Base-by-base conservation (phyloP, 1,139 yeast genomes). In the Yamadazyma dushanensis region DNA sequence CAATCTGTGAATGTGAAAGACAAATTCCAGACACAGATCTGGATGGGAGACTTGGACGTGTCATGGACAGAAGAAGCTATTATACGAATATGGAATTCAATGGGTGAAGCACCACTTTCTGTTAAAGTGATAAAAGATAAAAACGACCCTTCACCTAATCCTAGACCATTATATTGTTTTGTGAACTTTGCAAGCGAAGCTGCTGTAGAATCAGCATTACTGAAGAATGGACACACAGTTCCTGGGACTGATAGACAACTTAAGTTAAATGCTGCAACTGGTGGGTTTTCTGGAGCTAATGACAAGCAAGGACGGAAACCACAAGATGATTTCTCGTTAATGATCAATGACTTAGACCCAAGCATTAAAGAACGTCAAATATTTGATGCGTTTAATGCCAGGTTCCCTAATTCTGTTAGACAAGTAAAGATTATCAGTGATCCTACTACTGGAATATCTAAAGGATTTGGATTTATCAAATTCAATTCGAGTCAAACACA, bases 11-110 rank as follows among this genome's bases (percentile, higher is more conserved):
- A 21, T 4, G 13, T 19, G 15, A 26, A 15, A 26, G 21, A 26
- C 9, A 23, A 17, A 19, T 31, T 14, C 10, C 28, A 16, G 24
- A 9, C 18, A 7, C 76, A 70, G 43, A 41, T 88, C 36, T 89
- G 96, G 96, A 90, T 90, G 97, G 97, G 97, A 8, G 97, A 89
- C 57, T 65, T 90, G 31, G 96, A 89, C 49, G 87, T 94, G 1
- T 71, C 78, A 61, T 85, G 94, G 80, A 89, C 84, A 45, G 97
- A 89, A 57, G 66, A 66, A 11, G 70, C 77, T 32, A 77, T 90
- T 34, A 69, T 72, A 27, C 70, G 76, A 37, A 68, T 88, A 36
- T 90, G 97, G 97, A 43, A 54, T 5, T 36, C 59, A 9, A 44
- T 64, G 9, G 76, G 74, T 1, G 65, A 61, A 31, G 50, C 51